Percentiles rank a stretch among this genome's conserved stretches.
Evolutionary conservation across 345 rosid species (phyloP).

Genomic region (Hypericum androsaemum): DNA sequence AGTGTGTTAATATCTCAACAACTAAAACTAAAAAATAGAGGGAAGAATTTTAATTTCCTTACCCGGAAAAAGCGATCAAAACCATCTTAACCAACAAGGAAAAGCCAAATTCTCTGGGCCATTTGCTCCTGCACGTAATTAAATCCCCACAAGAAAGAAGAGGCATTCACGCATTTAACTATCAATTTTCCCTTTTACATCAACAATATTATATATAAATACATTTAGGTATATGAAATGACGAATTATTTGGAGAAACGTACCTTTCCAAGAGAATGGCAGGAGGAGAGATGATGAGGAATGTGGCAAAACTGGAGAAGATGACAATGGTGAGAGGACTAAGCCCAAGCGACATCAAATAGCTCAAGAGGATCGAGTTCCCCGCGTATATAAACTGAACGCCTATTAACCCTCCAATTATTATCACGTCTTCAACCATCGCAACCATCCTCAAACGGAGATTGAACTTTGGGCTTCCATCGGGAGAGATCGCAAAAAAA

Average conservation of each 20-base stretch:
- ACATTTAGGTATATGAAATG: neutral
- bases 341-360: constrained; percentile 73
- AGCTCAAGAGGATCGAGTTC: constrained; percentile 50
- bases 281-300: constrained; percentile 55
- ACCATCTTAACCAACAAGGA: constrained; percentile 55
- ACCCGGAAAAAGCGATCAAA: constrained; percentile 78
- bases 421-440: constrained; percentile 41
- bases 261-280: constrained; percentile 73
- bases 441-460: constrained; percentile 15
- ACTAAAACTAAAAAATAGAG: no score
- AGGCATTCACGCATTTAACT: constrained; percentile 4
- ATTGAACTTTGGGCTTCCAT: constrained; percentile 5
- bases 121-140: constrained; percentile 44
- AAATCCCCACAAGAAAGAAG: constrained; percentile 1
- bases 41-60: constrained; percentile 5
- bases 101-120: constrained; percentile 49
- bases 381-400: constrained; percentile 66
- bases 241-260: neutral
- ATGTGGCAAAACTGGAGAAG: constrained; percentile 58
- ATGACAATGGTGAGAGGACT: constrained; percentile 54
- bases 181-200: neutral
- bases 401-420: constrained; percentile 50
- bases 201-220: neutral
- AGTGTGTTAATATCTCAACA: no score
- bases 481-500: neutral